phyloP scores from a whole-genome alignment of 192 early-diverging fungal species.

The Backusella circina region DNA sequence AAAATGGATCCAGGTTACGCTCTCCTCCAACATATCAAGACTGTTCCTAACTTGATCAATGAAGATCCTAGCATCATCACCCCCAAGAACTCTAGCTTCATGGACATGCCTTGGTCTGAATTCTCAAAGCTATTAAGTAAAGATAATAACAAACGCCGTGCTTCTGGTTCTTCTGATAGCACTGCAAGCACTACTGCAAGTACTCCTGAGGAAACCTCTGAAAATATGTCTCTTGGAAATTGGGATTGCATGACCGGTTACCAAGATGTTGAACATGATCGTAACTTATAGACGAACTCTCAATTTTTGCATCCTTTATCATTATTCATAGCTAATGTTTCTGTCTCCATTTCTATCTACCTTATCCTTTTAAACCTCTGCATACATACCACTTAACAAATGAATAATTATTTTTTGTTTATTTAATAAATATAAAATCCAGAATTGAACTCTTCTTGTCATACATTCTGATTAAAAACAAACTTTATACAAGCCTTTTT shows the following conservation, averaged over 20 bases:
- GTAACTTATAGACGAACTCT: neutral
- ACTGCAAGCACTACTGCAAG: conserved; percentile 8
- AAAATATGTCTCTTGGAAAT: conserved; percentile 21
- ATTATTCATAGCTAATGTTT: neutral
- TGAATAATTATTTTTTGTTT: neutral
- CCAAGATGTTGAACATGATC: conserved; percentile 13
- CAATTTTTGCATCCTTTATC: neutral
- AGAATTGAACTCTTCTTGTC: neutral
- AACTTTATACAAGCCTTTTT: neutral
- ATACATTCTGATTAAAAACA: conserved; percentile 4
- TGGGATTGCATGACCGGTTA: conserved; percentile 27
- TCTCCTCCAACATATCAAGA: conserved; percentile 36
- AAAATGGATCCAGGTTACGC: conserved; percentile 39
- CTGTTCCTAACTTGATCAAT: conserved; percentile 35
- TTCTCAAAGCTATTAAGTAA: conserved; percentile 31
- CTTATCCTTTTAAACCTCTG: neutral
- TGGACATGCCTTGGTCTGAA: conserved; percentile 38
- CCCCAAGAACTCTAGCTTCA: conserved; percentile 36
- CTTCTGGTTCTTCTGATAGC: conserved; percentile 3
- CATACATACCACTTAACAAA: neutral
- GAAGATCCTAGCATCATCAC: conserved; percentile 35
- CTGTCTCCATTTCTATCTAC: neutral
- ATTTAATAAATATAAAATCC: neutral
- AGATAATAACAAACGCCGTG: conserved; percentile 14
- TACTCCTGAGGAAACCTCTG: neutral